phyloP scores from a whole-genome alignment of 2,329 filamentous ascomycete genomes.

The Trichophyton mentagrophytes region DNA sequence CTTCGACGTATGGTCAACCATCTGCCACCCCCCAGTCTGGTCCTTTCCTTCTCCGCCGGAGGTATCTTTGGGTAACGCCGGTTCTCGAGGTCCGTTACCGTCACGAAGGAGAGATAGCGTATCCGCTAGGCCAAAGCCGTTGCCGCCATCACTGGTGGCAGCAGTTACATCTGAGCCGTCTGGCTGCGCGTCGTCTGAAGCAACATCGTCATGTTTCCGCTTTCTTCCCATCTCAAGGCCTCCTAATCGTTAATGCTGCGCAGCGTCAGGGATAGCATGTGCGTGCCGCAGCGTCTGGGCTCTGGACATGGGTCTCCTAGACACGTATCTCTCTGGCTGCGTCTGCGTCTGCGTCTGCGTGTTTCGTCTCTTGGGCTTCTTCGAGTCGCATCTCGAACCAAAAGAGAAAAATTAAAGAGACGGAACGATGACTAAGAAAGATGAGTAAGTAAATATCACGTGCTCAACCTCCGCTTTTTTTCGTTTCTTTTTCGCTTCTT shows the following conservation, averaged over 20 bases:
- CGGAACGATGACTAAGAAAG: background rate
- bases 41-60: slow-evolving; percentile 5
- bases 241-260: background rate
- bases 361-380: background rate
- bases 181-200: background rate
- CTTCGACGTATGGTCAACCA: slow-evolving; percentile 16
- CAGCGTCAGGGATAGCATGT: background rate
- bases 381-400: background rate
- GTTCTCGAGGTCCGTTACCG: slow-evolving; percentile 10
- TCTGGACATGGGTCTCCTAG: background rate
- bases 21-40: slow-evolving; percentile 7
- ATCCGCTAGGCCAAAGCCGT: slow-evolving; percentile 22
- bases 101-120: slow-evolving; percentile 22
- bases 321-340: background rate
- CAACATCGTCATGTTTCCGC: slow-evolving; percentile 7
- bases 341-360: background rate
- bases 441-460: background rate
- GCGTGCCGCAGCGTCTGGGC: background rate
- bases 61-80: background rate
- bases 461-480: background rate
- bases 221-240: slow-evolving; percentile 9
- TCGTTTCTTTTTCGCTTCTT: background rate
- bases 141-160: slow-evolving; percentile 2
- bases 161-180: background rate
- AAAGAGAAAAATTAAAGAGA: background rate